Conservation (phyloP, 2,329 filamentous ascomycete species). For the Fusarium mundagurra region DNA sequence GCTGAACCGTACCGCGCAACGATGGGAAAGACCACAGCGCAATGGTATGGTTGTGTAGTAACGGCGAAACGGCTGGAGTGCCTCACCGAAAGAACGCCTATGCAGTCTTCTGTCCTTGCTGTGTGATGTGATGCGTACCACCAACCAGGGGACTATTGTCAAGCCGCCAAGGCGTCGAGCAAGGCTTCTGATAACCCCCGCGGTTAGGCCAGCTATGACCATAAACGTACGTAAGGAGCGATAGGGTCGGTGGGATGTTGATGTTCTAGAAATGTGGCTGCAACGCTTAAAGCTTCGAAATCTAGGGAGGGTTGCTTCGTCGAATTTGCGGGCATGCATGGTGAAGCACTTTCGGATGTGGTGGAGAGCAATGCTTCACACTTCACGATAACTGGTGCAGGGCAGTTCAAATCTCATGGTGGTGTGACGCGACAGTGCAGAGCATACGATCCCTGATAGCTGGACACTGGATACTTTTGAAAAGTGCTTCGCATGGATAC, state of each 20-base stretch:
- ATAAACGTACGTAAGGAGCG: slow-evolving; percentile 6
- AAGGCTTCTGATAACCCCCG: slow-evolving; percentile 7
- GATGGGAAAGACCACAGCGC: not conserved
- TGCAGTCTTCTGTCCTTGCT: not conserved
- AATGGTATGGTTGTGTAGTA: not conserved
- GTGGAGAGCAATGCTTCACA: slow-evolving; percentile 1
- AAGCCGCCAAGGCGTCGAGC: slow-evolving; percentile 9
- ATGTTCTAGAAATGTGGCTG: slow-evolving; percentile 37
- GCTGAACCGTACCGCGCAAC: not conserved
- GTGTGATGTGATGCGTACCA: slow-evolving; percentile 16
- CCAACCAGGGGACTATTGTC: slow-evolving; percentile 4
- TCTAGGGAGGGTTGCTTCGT: slow-evolving; percentile 16
- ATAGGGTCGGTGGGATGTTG: slow-evolving; percentile 3
- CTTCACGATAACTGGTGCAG: slow-evolving; percentile 13
- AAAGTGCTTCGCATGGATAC: not conserved
- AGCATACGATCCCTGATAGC: slow-evolving; percentile 2
- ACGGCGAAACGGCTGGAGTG: not conserved
- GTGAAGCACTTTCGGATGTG: slow-evolving; percentile 15
- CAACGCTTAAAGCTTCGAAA: slow-evolving; percentile 19
- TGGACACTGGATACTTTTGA: not conserved
- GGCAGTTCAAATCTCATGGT: slow-evolving; percentile 3
- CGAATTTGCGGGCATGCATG: slow-evolving; percentile 18
- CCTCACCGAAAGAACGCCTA: not conserved
- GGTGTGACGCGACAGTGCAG: slow-evolving; percentile 26
- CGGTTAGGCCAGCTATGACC: not conserved